Evolutionary conservation across 2,329 filamentous ascomycete genomes (phyloP).

Genomic region (Botrytis fabae): DNA sequence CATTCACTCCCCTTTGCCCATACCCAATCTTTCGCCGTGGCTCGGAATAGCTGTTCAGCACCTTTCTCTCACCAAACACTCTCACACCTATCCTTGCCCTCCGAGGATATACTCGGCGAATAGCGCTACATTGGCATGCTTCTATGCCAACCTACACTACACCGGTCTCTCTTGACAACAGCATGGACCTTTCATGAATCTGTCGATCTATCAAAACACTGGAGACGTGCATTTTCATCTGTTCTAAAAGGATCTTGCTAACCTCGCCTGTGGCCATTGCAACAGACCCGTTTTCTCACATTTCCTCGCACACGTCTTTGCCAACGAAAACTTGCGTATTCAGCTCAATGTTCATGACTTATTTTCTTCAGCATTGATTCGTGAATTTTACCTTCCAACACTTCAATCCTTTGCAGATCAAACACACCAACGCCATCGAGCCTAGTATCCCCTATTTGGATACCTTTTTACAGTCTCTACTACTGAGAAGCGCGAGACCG

Average conservation of each 20-base stretch:
- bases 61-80: constrained; percentile 13
- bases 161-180: constrained; percentile 26
- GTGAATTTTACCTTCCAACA: not conserved
- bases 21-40: not conserved
- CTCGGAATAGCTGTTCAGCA: not conserved
- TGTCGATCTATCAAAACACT: constrained; percentile 28
- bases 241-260: constrained; percentile 31
- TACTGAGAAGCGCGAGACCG: constrained; percentile 21
- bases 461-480: constrained; percentile 9
- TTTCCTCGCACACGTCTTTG: constrained; percentile 23
- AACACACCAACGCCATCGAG: not conserved
- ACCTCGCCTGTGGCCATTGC: constrained; percentile 31
- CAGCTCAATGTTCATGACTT: constrained; percentile 9
- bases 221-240: constrained; percentile 33
- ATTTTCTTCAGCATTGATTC: not conserved
- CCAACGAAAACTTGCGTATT: constrained; percentile 18
- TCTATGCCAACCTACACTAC: constrained; percentile 11
- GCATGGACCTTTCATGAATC: constrained; percentile 25
- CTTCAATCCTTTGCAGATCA: constrained; percentile 17
- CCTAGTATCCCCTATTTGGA: constrained; percentile 11
- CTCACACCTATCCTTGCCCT: constrained; percentile 13
- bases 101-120: constrained; percentile 29
- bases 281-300: constrained; percentile 34
- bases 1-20: constrained; percentile 9
- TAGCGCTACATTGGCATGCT: constrained; percentile 20